Base-by-base conservation (phyloP, 2,329 filamentous ascomycete genomes). In the Monilinia polystroma region DNA sequence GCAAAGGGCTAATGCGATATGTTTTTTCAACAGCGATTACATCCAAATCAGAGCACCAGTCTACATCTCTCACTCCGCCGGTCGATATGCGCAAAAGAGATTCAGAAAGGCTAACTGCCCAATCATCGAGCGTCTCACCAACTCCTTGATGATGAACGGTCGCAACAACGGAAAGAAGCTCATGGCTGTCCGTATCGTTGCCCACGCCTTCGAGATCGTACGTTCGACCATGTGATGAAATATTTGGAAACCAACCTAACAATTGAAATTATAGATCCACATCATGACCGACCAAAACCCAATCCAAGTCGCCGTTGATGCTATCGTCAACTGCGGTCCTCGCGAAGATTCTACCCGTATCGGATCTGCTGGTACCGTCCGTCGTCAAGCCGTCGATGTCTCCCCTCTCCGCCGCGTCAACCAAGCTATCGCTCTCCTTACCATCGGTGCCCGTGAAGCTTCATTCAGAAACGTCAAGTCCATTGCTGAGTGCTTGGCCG, bases 151-250 rank as follows among this genome's bases (percentile, higher is more conserved):
- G 96, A 98, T 98, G 94, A 97, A 99, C 90, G 95, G 95, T 84
- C 95, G 95, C 85, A 99, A 99, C 92, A 99, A 97, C 91, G 95
- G 95, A 84, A 99, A 99, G 91, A 99, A 99, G 92, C 90, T 98
- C 81, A 97, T 96, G 93, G 96, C 95, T 80, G 94, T 98, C 82
- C 93, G 95, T 84, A 99, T 99, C 77, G 93, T 99, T 78, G 93
- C 93, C 77, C 95, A 99, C 87, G 84, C 94, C 78, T 99, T 99
- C 84, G 96, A 99, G 88, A 99, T 99, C 82, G 94, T 97, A 90
- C 82, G 92, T 90, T 62, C 41, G 29, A 66, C 29, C 65, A 68
- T 58, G 70, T 70, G 64, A 73, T 65, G 8, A 20, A 4, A 49
- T 5, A 55, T 45, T 54, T 54, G 38, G 29, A 63, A 43, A 2